phyloP scores from a whole-genome alignment of 495 filamentous ascomycete genomes.

The Aspergillus asperescens region DNA sequence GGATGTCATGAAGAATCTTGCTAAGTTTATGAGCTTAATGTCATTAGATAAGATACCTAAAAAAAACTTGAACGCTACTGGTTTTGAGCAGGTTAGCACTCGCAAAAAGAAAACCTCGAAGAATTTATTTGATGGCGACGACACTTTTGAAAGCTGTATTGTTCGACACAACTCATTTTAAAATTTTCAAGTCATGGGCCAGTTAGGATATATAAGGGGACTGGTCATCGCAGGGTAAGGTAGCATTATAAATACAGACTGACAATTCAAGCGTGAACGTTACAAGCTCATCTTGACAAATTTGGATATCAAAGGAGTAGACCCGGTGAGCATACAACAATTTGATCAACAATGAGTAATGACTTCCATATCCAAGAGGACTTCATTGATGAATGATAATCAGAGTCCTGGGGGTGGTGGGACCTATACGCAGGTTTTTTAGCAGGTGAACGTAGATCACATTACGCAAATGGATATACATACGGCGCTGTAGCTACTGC shows the following conservation, averaged over 20 bases:
- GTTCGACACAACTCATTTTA: not conserved
- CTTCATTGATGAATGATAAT: not conserved
- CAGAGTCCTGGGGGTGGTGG: constrained; percentile 51
- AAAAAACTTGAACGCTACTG: not conserved
- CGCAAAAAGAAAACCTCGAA: not conserved
- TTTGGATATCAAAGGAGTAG: not conserved
- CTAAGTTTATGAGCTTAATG: not conserved
- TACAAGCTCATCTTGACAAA: constrained; percentile 3
- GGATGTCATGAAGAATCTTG: not conserved
- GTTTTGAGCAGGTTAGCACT: not conserved
- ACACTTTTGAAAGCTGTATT: not conserved
- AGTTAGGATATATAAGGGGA: not conserved
- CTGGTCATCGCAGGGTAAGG: too few species aligned
- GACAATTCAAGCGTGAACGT: not conserved
- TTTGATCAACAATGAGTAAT: not conserved
- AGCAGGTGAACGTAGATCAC: too few species aligned
- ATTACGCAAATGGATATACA: constrained; percentile 12
- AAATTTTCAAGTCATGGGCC: not conserved
- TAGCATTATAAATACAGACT: not conserved
- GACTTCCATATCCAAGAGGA: constrained; percentile 8
- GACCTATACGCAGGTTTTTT: constrained; percentile 26
- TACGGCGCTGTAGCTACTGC: constrained; percentile 65
- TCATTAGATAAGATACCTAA: not conserved
- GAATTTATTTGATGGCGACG: not conserved
- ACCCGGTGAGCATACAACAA: not conserved